Conservation (phyloP, 2,329 filamentous ascomycete genomes). For the Trichoderma brevicompactum region DNA sequence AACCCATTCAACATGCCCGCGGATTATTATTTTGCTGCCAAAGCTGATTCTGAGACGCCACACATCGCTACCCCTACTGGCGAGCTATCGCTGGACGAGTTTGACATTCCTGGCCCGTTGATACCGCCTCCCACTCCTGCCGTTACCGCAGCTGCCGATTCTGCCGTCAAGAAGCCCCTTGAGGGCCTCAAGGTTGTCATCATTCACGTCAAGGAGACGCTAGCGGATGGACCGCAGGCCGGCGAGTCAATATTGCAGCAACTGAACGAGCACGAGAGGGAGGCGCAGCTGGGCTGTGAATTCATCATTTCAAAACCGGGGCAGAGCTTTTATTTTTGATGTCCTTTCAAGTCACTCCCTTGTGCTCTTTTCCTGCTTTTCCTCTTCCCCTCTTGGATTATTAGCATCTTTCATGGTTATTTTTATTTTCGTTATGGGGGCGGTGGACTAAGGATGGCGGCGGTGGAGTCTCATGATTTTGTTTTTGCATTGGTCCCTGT, state of each 20-base stretch:
- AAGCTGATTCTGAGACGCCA: constrained; percentile 43
- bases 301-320: constrained; percentile 74
- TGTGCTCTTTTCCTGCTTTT: constrained; percentile 1
- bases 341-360: background rate
- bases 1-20: constrained; percentile 33
- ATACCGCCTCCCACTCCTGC: constrained; percentile 17
- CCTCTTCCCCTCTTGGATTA: constrained; percentile 21
- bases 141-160: constrained; percentile 23
- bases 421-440: constrained; percentile 1
- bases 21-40: constrained; percentile 27
- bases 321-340: constrained; percentile 59
- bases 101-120: constrained; percentile 38
- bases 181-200: constrained; percentile 79
- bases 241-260: constrained; percentile 70
- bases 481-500: background rate
- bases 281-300: constrained; percentile 72
- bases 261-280: constrained; percentile 67
- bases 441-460: background rate
- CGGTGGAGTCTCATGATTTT: background rate
- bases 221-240: constrained; percentile 71
- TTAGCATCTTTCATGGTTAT: background rate
- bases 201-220: constrained; percentile 90
- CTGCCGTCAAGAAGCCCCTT: constrained; percentile 54
- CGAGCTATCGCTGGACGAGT: constrained; percentile 49
- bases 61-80: constrained; percentile 54